phyloP scores from a whole-genome alignment of 331 rosid species.

The Prunus yedoensis region DNA sequence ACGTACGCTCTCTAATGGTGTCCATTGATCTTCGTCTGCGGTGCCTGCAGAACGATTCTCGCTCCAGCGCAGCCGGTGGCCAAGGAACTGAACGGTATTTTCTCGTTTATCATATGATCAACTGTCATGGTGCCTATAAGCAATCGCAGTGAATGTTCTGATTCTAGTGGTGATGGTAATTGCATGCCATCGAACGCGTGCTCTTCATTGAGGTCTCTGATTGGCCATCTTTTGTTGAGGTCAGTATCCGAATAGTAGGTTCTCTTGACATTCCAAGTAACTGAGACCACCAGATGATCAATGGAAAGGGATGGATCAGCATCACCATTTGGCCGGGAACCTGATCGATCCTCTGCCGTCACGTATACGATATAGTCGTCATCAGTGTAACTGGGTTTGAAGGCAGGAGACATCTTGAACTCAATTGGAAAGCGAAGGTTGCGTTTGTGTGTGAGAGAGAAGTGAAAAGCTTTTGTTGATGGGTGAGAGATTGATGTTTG shows the following conservation, averaged over 20 bases:
- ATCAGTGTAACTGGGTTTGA: neutral
- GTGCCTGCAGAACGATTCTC: neutral
- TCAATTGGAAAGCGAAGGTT: neutral
- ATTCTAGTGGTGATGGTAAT: neutral
- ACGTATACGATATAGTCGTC: neutral
- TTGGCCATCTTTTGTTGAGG: neutral
- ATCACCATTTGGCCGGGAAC: neutral
- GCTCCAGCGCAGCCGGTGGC: too few relatives aligned
- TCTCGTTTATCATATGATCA: too few relatives aligned
- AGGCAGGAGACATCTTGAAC: neutral
- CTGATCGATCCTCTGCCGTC: neutral
- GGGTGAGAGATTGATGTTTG: too few relatives aligned
- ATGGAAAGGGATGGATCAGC: neutral
- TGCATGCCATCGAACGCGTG: neutral
- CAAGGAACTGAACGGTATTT: too few relatives aligned
- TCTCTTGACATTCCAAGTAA: conserved; percentile 1
- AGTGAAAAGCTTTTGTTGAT: neutral
- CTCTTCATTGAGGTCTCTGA: neutral
- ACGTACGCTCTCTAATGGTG: neutral
- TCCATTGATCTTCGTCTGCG: too few relatives aligned
- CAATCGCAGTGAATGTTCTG: neutral
- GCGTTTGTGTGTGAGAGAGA: neutral
- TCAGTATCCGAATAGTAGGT: neutral
- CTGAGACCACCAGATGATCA: neutral
- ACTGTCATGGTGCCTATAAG: too few relatives aligned